Conservation (phyloP, 225 moss, liverwort and hornwort genomes). For the Ulota crispa region DNA sequence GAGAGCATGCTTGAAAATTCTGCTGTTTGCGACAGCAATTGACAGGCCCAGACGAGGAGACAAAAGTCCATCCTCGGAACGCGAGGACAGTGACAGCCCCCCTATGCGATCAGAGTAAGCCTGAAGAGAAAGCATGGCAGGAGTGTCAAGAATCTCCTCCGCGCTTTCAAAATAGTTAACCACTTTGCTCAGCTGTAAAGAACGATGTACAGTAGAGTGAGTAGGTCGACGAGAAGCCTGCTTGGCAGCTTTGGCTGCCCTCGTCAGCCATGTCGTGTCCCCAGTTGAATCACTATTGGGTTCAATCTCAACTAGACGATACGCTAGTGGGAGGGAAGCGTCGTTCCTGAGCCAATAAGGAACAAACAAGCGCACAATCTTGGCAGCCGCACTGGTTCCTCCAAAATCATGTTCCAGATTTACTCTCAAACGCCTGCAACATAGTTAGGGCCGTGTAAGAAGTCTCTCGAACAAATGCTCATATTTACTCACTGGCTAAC, state of each 20-base stretch:
- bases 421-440: slow-evolving; percentile 83
- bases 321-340: slow-evolving; percentile 75
- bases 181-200: slow-evolving; percentile 70
- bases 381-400: slow-evolving; percentile 73
- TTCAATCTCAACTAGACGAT: slow-evolving; percentile 92
- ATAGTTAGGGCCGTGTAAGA: slow-evolving; percentile 28
- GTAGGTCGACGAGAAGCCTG: slow-evolving; percentile 91
- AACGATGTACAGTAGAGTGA: slow-evolving; percentile 56
- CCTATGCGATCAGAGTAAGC: slow-evolving; percentile 87
- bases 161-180: slow-evolving; percentile 69
- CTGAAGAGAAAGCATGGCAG: slow-evolving; percentile 96
- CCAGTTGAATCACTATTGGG: slow-evolving; percentile 69
- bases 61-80: slow-evolving; percentile 78
- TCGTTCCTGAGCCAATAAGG: slow-evolving; percentile 95
- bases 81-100: slow-evolving; percentile 69
- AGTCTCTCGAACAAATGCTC: neutral
- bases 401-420: slow-evolving; percentile 97
- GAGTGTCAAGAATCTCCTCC: slow-evolving; percentile 74
- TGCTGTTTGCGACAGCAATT: slow-evolving; percentile 70
- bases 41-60: slow-evolving; percentile 90
- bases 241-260: slow-evolving; percentile 96
- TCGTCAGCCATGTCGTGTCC: slow-evolving; percentile 82
- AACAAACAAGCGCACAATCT: slow-evolving; percentile 94
- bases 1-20: slow-evolving; percentile 65
- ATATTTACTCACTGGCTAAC: neutral